A percentile compares a stretch with the other conserved stretches of the same genome.
Evolutionary conservation across 2,329 filamentous ascomycete species (phyloP).

Genomic region (Whalleya microplaca): DNA sequence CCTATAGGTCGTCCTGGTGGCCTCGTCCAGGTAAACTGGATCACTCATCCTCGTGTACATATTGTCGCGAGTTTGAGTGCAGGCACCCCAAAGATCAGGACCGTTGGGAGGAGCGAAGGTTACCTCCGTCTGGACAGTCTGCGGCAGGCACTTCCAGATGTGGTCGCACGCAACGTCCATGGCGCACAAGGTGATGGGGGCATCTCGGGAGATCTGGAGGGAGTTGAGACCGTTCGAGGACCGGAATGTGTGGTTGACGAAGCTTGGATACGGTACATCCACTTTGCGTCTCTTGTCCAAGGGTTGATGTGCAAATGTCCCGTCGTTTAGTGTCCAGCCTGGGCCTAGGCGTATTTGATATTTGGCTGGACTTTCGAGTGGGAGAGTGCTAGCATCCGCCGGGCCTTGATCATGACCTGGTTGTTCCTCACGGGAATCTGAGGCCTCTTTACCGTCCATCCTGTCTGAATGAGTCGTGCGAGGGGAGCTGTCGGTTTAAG

Average conservation of each 20-base stretch:
- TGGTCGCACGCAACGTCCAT: constrained; percentile 29
- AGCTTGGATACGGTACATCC: constrained; percentile 28
- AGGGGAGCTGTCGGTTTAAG: not conserved
- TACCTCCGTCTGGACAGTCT: constrained; percentile 4
- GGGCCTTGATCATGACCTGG: not conserved
- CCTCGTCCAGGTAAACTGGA: not conserved
- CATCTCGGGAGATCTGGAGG: constrained; percentile 31
- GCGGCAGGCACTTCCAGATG: constrained; percentile 29
- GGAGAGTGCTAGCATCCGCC: no score
- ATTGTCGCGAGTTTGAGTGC: not conserved
- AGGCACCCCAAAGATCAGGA: constrained; percentile 30
- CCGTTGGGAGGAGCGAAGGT: constrained; percentile 26
- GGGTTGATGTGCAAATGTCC: constrained; percentile 27
- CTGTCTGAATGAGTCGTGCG: not conserved
- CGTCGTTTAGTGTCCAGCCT: constrained; percentile 32
- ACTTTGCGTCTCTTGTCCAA: constrained; percentile 24
- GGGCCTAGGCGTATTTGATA: constrained; percentile 28
- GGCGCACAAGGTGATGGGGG: constrained; percentile 23
- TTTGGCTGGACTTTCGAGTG: constrained; percentile 3
- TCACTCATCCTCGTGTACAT: constrained; percentile 24
- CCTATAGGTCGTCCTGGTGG: constrained; percentile 3
- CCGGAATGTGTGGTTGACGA: constrained; percentile 15
- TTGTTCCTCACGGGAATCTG: not conserved
- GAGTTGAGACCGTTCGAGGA: constrained; percentile 27
- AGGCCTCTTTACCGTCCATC: not conserved